Evolutionary conservation across 2,329 filamentous ascomycete species (phyloP).

Genomic region (Aspergillus sp.): DNA sequence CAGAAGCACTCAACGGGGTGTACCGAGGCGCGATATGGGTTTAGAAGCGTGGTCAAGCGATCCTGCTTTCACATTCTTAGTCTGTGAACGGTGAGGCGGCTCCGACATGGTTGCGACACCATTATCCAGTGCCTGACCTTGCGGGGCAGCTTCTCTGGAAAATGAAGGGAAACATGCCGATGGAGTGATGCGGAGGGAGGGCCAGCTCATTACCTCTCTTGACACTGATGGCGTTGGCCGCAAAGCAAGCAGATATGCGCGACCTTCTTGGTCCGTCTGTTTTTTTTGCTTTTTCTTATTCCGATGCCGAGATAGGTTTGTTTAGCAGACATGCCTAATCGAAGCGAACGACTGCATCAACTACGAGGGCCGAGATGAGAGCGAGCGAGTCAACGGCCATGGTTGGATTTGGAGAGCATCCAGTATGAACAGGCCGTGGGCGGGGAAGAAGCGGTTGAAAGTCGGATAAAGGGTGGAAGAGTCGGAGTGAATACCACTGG

Average conservation of each 20-base stretch:
- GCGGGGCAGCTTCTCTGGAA: conserved; percentile 3
- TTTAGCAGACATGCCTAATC: conserved; percentile 12
- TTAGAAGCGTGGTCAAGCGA: conserved; percentile 13
- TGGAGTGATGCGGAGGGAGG: background rate
- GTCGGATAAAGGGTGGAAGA: background rate
- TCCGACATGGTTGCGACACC: conserved; percentile 12
- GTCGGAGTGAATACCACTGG: background rate
- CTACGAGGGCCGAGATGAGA: conserved; percentile 8
- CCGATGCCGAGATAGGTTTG: conserved; percentile 4
- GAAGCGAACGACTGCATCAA: conserved; percentile 11
- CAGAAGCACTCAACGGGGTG: conserved; percentile 4
- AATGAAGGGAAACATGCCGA: conserved; percentile 1
- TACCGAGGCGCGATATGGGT: conserved; percentile 17
- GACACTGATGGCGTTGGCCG: background rate
- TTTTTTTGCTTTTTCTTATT: conserved; percentile 12
- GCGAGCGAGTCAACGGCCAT: conserved; percentile 14
- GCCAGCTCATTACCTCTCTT: conserved; percentile 14
- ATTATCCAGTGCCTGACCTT: background rate
- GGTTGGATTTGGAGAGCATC: conserved; percentile 9
- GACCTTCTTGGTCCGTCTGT: background rate
- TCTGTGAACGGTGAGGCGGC: conserved; percentile 14
- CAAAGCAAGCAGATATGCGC: conserved; percentile 4
- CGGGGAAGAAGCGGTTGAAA: background rate
- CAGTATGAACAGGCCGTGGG: background rate
- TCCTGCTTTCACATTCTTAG: conserved; percentile 25